A percentile compares a stretch with the other conserved stretches of the same genome.
Evolutionary conservation across 2,329 filamentous ascomycete species (phyloP).

Genomic region (Aspergillus pseudoviridinutans): DNA sequence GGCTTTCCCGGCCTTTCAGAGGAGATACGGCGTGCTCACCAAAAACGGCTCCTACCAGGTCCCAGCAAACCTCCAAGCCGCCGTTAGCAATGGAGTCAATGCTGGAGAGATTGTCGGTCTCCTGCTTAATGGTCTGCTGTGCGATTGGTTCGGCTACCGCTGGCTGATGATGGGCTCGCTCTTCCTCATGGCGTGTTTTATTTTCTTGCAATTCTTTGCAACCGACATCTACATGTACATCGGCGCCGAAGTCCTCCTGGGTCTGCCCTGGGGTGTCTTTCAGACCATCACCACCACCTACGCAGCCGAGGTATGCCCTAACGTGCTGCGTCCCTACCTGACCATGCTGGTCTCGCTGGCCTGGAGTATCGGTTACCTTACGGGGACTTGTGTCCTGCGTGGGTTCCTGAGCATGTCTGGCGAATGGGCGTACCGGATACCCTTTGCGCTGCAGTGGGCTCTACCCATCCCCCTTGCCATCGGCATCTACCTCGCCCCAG

Average conservation of each 20-base stretch:
- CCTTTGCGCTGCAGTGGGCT: constrained; percentile 22
- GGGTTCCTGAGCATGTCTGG: no score
- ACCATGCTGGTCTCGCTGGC: constrained; percentile 34
- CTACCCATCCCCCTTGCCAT: constrained; percentile 13
- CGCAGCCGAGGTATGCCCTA: constrained; percentile 15
- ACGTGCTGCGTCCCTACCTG: constrained; percentile 19
- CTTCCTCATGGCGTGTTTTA: constrained; percentile 34
- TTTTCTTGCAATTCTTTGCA: constrained; percentile 49
- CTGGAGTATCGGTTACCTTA: constrained; percentile 24
- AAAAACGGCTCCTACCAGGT: constrained; percentile 19
- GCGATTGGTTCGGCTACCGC: constrained; percentile 38
- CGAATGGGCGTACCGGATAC: constrained; percentile 30
- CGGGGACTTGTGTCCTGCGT: constrained; percentile 9
- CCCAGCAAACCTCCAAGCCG: constrained; percentile 24
- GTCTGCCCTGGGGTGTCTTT: constrained; percentile 14
- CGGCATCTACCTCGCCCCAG: constrained; percentile 14
- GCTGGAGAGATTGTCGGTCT: constrained; percentile 26
- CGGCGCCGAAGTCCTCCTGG: constrained; percentile 44
- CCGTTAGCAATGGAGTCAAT: constrained; percentile 23
- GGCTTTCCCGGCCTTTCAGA: constrained; percentile 26
- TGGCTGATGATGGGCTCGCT: constrained; percentile 42
- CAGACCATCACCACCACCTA: constrained; percentile 15
- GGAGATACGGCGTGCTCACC: constrained; percentile 14
- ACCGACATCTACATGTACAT: constrained; percentile 42
- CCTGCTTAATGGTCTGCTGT: constrained; percentile 18